Evolutionary conservation across 257 asterid genomes (phyloP).

Genomic region (Verbascum thapsus): DNA sequence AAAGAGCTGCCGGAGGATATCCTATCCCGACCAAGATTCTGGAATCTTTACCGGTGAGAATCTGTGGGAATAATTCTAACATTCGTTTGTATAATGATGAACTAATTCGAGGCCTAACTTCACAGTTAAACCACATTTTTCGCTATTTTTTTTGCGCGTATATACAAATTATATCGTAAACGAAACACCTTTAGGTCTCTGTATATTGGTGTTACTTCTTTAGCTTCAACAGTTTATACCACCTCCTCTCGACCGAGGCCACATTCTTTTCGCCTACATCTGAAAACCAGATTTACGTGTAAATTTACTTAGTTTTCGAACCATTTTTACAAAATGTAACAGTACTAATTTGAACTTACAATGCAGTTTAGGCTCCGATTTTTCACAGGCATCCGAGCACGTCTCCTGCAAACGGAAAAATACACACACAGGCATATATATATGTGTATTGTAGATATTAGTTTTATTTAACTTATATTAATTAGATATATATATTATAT

Average conservation of each 20-base stretch:
- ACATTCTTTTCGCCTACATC: slow-evolving; percentile 66
- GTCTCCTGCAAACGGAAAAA: slow-evolving; percentile 58
- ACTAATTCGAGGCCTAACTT: too few relatives aligned
- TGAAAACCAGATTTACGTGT: slow-evolving; percentile 24
- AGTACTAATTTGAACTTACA: slow-evolving; percentile 41
- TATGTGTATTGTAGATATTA: too few relatives aligned
- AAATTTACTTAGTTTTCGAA: background rate
- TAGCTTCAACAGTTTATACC: slow-evolving; percentile 77
- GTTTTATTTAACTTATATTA: too few relatives aligned
- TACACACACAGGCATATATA: background rate
- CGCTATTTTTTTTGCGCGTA: background rate
- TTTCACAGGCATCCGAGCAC: slow-evolving; percentile 82
- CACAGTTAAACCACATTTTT: background rate
- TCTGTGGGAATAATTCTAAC: too few relatives aligned
- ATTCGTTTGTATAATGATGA: too few relatives aligned
- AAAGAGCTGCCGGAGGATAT: too few relatives aligned
- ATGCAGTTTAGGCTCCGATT: slow-evolving; percentile 64
- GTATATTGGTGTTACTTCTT: slow-evolving; percentile 35
- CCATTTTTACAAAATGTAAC: background rate
- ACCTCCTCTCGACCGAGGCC: slow-evolving; percentile 69
- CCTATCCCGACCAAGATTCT: too few relatives aligned
- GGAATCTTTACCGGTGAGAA: too few relatives aligned
- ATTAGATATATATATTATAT: too few relatives aligned
- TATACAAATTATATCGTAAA: background rate
- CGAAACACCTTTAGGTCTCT: slow-evolving; percentile 1